phyloP scores from a whole-genome alignment of 305 asterid genomes.

The Fraxinus greggii region DNA sequence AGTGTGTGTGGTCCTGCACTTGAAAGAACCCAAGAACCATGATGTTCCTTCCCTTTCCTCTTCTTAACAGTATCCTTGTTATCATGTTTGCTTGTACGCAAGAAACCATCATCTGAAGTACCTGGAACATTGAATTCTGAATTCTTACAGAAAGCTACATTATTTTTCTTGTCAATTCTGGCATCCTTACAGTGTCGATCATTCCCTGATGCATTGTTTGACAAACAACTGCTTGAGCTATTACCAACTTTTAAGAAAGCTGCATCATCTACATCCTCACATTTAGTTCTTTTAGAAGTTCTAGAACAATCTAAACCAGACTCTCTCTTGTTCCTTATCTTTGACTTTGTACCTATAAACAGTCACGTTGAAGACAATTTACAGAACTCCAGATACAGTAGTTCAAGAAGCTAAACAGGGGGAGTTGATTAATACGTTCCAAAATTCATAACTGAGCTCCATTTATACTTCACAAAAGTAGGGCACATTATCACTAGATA shows the following conservation, averaged over 20 bases:
- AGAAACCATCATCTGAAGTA: conserved; percentile 44
- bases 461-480: not conserved
- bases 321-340: conserved; percentile 57
- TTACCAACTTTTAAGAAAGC: conserved; percentile 50
- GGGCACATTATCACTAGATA: not conserved
- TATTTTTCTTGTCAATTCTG: conserved; percentile 33
- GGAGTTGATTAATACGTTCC: not conserved
- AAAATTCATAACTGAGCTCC: not conserved
- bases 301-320: conserved; percentile 54
- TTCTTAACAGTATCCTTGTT: conserved; percentile 48
- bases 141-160: conserved; percentile 26
- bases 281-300: conserved; percentile 67
- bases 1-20: conserved; percentile 35
- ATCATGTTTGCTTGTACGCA: conserved; percentile 42
- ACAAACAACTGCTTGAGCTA: conserved; percentile 43
- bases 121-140: conserved; percentile 39
- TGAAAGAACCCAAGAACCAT: conserved; percentile 24
- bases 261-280: conserved; percentile 51
- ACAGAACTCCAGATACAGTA: conserved; percentile 22
- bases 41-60: conserved; percentile 56
- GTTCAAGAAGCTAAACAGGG: conserved; percentile 10
- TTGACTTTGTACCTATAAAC: conserved; percentile 48
- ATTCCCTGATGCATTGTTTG: conserved; percentile 46
- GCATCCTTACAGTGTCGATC: conserved; percentile 40
- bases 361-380: conserved; percentile 14